Base-by-base conservation (phyloP, 768 basidiomycete species). In the Rhizopogon roseolus region DNA sequence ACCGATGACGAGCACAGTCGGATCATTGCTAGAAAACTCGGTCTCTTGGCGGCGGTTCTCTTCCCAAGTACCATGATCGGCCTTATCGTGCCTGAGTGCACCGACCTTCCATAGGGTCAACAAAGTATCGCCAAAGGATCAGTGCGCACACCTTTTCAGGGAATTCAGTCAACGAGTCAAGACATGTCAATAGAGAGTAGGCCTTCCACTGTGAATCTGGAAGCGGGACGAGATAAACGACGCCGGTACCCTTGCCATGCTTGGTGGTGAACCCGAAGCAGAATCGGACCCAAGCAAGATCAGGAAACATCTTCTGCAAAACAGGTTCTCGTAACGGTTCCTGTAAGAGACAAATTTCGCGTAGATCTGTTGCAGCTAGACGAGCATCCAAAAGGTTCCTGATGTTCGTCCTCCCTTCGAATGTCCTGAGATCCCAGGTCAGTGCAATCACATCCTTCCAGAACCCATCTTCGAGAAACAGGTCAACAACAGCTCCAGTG, bases 1-100 rank as follows among this genome's bases (percentile, higher is more conserved):
- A 10, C 85, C 84, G 17, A 87, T 69, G 22, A 88, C 71, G 28
- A 89, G 64, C 9, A 86, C 88, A 2, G 74, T 75, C 0, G 85
- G 85, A 36, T 77, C 74, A 7, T 58, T 62, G n/a, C 75, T 76
- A 27, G 65, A 67, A 57, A 84, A 84, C 29, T 76, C 75, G 8
- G 61, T 50, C 52, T 80, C 76, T 32, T 62, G 62, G 40, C 66
- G 65, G 32, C 82, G 72, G 28, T 72, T 66, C 32, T 72, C 71
- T 41, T 73, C 71, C 86, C 85, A 88, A 53, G 76, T 73, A 5
- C 79, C 80, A 60, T 83, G 80, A 57, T 78, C 73, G 0, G 78
- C 71, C 14, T 70, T 56, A 1, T 53, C 59, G 55, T 74, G 64
- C 36, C 85, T 73, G 22, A 76, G 63, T 1, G 73, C 52, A 0